These are phyloP conservation scores for Pezicula radicicola DNA, from an alignment of 2,329 filamentous ascomycete genomes.

Conservation along the genomic window DNA sequence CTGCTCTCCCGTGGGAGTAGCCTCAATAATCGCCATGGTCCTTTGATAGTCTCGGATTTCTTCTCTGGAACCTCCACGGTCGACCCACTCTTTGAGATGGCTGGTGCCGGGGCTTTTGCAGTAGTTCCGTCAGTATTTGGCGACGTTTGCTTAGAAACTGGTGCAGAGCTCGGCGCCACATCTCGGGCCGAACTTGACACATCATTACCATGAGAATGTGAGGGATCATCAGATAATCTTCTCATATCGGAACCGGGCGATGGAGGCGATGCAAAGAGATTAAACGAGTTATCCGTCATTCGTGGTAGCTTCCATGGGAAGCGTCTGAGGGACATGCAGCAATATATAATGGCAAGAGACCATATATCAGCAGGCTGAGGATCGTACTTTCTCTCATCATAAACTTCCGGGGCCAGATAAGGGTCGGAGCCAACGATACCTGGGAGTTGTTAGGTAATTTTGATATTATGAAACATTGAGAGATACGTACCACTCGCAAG, in stretches of 20 bases:
- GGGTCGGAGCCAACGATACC: constrained; percentile 84
- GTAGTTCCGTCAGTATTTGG: constrained; percentile 12
- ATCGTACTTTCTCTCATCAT: constrained; percentile 90
- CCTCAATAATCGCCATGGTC: constrained; percentile 85
- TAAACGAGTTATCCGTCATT: constrained; percentile 89
- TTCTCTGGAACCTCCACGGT: constrained; percentile 39
- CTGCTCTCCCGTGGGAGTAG: constrained; percentile 85
- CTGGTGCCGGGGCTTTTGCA: constrained; percentile 6
- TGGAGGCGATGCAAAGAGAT: constrained; percentile 83
- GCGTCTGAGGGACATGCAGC: constrained; percentile 92
- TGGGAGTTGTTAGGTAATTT: constrained; percentile 29
- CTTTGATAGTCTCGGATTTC: constrained; percentile 70
- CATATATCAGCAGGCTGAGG: constrained; percentile 93
- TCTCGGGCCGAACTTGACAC: constrained; percentile 17
- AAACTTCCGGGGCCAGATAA: constrained; percentile 95
- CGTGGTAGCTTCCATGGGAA: constrained; percentile 98
- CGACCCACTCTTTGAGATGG: background rate
- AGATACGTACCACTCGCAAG: constrained; percentile 68
- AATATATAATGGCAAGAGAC: constrained; percentile 98
- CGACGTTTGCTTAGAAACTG: constrained; percentile 11
- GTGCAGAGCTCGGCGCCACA: constrained; percentile 14
- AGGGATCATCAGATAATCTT: constrained; percentile 16
- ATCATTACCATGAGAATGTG: constrained; percentile 11
- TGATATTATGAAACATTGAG: background rate
- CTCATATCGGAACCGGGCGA: constrained; percentile 57